phyloP scores from a whole-genome alignment of 202 grass and related monocot genomes.

The Musa balbisiana region DNA sequence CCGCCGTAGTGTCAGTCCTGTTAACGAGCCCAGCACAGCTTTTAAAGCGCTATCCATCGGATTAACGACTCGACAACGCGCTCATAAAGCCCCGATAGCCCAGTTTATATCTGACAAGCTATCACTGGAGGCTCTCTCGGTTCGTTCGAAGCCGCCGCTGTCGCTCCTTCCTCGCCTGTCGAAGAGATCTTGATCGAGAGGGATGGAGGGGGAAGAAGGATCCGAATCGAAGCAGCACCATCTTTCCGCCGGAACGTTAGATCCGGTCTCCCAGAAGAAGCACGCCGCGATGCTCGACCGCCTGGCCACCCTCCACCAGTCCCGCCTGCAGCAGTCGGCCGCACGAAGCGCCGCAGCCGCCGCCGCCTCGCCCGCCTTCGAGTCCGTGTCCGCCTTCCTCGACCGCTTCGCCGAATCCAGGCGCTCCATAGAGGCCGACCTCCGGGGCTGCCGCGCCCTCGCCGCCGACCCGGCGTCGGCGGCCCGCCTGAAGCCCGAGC shows the following conservation, averaged over 20 bases:
- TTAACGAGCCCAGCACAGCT: too few species aligned
- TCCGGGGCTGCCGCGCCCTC: slow-evolving; percentile 26
- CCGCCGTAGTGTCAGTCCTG: too few species aligned
- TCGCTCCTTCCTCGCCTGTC: background rate
- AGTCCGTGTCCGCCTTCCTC: slow-evolving; percentile 40
- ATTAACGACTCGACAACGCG: too few species aligned
- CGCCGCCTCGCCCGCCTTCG: slow-evolving; percentile 14
- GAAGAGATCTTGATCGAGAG: background rate
- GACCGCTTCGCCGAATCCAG: slow-evolving; percentile 37
- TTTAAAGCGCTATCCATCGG: too few species aligned
- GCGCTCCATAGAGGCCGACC: slow-evolving; percentile 47
- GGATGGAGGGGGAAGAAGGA: slow-evolving; percentile 1
- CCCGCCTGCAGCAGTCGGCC: slow-evolving; percentile 17
- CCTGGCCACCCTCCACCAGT: slow-evolving; percentile 33
- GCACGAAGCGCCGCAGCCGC: background rate
- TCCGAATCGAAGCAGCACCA: slow-evolving; percentile 1
- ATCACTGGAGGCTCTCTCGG: background rate
- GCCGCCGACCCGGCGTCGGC: slow-evolving; percentile 1
- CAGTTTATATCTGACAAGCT: background rate
- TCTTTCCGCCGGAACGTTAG: background rate
- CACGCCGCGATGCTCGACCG: slow-evolving; percentile 62
- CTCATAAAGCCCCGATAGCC: background rate
- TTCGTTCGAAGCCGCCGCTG: background rate
- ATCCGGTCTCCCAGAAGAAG: slow-evolving; percentile 30
- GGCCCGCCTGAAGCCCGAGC: slow-evolving; percentile 9